Base-by-base conservation (phyloP, 257 asterid species). In the Salvia rosmarinus region DNA sequence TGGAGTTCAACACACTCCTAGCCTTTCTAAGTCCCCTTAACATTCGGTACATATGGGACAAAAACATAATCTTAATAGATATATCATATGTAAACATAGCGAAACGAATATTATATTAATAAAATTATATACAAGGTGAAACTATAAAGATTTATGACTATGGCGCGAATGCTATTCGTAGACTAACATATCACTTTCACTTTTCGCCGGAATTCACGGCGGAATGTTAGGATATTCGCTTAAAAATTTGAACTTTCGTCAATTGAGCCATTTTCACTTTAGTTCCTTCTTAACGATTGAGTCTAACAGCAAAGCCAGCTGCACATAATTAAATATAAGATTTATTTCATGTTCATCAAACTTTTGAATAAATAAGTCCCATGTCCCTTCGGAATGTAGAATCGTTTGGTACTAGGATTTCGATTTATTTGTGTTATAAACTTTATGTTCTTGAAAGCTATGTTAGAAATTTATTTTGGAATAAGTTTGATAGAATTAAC, bases 161-260 rank as follows among this genome's bases (percentile, higher is more conserved):
- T 11, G 42, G 20, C 60, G 32, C n/a, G 2, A 4, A 44, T 13
- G 51, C 51, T 3, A 54, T 21, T 21, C n/a, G 6, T 2, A 54
- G 11, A 17, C 10, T 39, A 28, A 34, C 14, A 16, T 9, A 10
- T 10, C 16, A 50, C 39, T 52, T 40, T 68, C 75, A 40, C 78
- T 80, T 83, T 78, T 14, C 37, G 60, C 82, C 85, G 79, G 57
- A 49, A 78, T 83, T 70, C 62, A 74, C 79, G 88, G 83, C 74
- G 42, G 64, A 56, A 47, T 32, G 56, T 60, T 35, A 23, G 32
- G 30, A 34, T 39, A 57, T 40, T 42, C 9, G 52, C 4, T n/a
- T 3, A 66, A 34, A 37, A 66, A 30, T 37, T 44, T 68, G 60
- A 14, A 54, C 19, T 50, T 56, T 71, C 58, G 28, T 43, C 69